These are phyloP conservation scores for Thraustochytrium striatum DNA, from an alignment of 352 stramenopile genomes.

Conservation along the genomic window DNA sequence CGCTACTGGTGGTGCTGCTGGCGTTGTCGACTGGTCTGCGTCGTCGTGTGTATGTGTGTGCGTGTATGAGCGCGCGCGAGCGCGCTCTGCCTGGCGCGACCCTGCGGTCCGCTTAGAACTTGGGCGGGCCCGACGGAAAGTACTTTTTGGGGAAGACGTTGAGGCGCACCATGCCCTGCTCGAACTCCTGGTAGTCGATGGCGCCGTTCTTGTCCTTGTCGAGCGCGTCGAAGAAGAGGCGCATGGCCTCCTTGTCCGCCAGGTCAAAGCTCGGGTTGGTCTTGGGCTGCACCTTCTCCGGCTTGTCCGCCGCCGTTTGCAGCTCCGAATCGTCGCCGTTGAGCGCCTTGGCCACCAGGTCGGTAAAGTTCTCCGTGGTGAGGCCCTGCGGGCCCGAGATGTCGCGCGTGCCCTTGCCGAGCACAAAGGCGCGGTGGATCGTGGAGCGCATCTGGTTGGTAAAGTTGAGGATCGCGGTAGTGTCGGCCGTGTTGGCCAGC, in stretches of 20 bases:
- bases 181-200: slow-evolving; percentile 73
- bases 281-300: slow-evolving; percentile 45
- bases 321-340: not conserved
- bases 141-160: slow-evolving; percentile 64
- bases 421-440: slow-evolving; percentile 76
- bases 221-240: slow-evolving; percentile 68
- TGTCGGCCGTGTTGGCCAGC: slow-evolving; percentile 27
- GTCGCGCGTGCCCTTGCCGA: slow-evolving; percentile 72
- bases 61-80: no score
- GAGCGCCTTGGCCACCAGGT: slow-evolving; percentile 39
- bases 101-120: slow-evolving; percentile 1
- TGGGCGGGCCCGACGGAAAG: slow-evolving; percentile 33
- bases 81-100: no score
- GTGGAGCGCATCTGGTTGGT: slow-evolving; percentile 63
- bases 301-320: not conserved
- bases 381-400: slow-evolving; percentile 71
- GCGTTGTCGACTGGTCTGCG: no score
- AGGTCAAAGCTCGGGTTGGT: slow-evolving; percentile 44
- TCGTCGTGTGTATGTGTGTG: no score
- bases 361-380: slow-evolving; percentile 73
- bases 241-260: slow-evolving; percentile 63
- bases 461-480: slow-evolving; percentile 60
- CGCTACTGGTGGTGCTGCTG: no score
- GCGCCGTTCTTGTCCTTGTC: slow-evolving; percentile 68
- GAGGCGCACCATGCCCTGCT: slow-evolving; percentile 69